Percentiles rank a stretch among this genome's conserved stretches.
Evolutionary conservation across 345 rosid species (phyloP).

Genomic region (Aquilaria malaccensis): DNA sequence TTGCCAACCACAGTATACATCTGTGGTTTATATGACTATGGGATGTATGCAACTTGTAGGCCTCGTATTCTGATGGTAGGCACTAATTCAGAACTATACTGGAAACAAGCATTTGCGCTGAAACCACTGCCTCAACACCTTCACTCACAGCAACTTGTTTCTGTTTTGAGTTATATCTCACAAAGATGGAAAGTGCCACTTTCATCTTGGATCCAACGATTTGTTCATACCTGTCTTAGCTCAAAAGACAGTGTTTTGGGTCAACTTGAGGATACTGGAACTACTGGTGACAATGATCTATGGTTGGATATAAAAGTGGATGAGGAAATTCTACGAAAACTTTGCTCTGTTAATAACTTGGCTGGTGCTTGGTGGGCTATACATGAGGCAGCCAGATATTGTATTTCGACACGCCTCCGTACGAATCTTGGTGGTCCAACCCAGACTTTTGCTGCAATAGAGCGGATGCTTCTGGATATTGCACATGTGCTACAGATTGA

Average conservation of each 20-base stretch:
- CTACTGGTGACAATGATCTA: slow-evolving; percentile 27
- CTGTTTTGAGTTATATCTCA: slow-evolving; percentile 83
- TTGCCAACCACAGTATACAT: slow-evolving; percentile 52
- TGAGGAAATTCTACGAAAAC: slow-evolving; percentile 56
- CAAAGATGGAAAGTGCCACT: slow-evolving; percentile 89
- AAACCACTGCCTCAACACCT: slow-evolving; percentile 65
- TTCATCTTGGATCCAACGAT: slow-evolving; percentile 80
- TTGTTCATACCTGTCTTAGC: slow-evolving; percentile 45
- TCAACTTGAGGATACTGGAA: slow-evolving; percentile 53
- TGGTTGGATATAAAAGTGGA: slow-evolving; percentile 54
- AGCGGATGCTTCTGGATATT: slow-evolving; percentile 87
- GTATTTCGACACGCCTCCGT: slow-evolving; percentile 74
- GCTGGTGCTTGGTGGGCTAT: slow-evolving; percentile 98
- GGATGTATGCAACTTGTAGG: slow-evolving; percentile 31
- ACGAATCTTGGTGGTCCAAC: slow-evolving; percentile 97
- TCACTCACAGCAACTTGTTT: slow-evolving; percentile 83
- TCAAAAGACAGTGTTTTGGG: slow-evolving; percentile 35
- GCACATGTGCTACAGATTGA: slow-evolving; percentile 78
- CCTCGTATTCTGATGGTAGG: slow-evolving; percentile 35
- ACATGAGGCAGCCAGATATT: slow-evolving; percentile 91
- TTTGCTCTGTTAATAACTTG: slow-evolving; percentile 61
- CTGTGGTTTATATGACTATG: slow-evolving; percentile 44
- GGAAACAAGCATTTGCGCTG: slow-evolving; percentile 86
- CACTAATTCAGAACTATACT: slow-evolving; percentile 46
- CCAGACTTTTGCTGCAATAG: slow-evolving; percentile 92